Evolutionary conservation across 2,329 filamentous ascomycete species (phyloP).

Genomic region (Lasiodiplodia theobromae): DNA sequence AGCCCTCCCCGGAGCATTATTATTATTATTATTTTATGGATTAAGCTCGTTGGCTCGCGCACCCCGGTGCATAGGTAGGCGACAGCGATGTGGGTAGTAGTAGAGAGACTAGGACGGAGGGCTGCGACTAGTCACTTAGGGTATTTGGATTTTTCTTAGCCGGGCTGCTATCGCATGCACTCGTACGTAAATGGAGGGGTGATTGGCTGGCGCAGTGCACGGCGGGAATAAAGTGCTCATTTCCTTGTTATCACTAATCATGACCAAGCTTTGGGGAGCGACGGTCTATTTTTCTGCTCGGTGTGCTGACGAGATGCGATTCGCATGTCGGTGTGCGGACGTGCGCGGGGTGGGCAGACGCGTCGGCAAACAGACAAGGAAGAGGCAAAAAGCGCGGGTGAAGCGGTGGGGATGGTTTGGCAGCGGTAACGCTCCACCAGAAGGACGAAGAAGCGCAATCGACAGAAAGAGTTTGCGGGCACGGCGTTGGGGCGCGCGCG

Average conservation of each 20-base stretch:
- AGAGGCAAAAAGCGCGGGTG: slow-evolving; percentile 4
- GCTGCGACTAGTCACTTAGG: not conserved
- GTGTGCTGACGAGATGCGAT: slow-evolving; percentile 11
- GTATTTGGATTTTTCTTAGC: not conserved
- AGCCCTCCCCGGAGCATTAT: too few species aligned
- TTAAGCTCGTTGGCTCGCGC: not conserved
- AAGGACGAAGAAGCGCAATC: not conserved
- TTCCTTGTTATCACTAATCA: slow-evolving; percentile 11
- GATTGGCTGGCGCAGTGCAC: not conserved
- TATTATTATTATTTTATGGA: too few species aligned
- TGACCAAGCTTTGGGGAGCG: not conserved
- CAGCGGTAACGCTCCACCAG: slow-evolving; percentile 9
- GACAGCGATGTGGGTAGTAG: not conserved
- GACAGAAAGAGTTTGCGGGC: not conserved
- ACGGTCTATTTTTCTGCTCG: not conserved
- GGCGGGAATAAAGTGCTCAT: not conserved
- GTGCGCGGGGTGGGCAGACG: slow-evolving; percentile 5
- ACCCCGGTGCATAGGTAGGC: not conserved
- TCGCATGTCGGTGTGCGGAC: slow-evolving; percentile 3
- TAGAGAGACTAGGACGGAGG: not conserved
- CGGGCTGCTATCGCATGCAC: not conserved
- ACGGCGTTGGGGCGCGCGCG: not conserved
- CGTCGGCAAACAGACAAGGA: not conserved
- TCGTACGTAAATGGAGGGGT: not conserved
- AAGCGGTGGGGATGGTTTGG: not conserved